Percentiles rank a stretch among this genome's conserved stretches.
Conservation (phyloP, 2,329 filamentous ascomycete species). For the Colletotrichum somersetense region DNA sequence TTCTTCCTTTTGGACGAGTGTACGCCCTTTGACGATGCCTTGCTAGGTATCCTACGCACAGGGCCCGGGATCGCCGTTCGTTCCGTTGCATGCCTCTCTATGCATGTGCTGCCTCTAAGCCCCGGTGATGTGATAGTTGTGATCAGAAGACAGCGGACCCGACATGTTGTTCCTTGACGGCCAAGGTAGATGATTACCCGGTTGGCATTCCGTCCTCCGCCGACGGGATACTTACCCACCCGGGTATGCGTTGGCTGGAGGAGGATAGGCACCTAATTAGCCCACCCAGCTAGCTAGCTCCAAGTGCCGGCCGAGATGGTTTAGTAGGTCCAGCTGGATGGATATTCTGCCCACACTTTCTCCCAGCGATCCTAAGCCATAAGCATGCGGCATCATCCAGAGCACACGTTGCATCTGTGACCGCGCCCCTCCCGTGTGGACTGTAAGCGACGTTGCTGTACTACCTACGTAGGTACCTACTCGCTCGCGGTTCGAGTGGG, state of each 20-base stretch:
- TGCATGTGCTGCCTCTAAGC: background rate
- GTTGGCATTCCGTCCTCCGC: background rate
- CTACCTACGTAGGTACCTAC: background rate
- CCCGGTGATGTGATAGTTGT: background rate
- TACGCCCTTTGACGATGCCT: slow-evolving; percentile 1
- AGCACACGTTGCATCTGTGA: slow-evolving; percentile 30
- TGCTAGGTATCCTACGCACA: background rate
- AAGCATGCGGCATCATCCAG: background rate
- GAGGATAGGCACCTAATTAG: background rate
- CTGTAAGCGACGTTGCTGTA: background rate
- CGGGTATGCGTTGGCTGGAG: background rate
- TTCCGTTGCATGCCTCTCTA: background rate
- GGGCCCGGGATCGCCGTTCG: background rate
- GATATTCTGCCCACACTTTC: background rate
- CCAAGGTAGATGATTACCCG: background rate
- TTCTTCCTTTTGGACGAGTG: background rate
- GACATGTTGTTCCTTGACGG: background rate
- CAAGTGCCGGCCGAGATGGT: background rate
- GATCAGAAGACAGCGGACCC: background rate
- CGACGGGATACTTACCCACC: background rate
- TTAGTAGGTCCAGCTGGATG: background rate
- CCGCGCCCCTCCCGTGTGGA: background rate
- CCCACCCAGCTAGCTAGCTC: background rate
- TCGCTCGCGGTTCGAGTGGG: background rate
- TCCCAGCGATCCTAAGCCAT: background rate